Evolutionary conservation across 768 basidiomycete genomes (phyloP).

Genomic region (Dioszegia crocea): DNA sequence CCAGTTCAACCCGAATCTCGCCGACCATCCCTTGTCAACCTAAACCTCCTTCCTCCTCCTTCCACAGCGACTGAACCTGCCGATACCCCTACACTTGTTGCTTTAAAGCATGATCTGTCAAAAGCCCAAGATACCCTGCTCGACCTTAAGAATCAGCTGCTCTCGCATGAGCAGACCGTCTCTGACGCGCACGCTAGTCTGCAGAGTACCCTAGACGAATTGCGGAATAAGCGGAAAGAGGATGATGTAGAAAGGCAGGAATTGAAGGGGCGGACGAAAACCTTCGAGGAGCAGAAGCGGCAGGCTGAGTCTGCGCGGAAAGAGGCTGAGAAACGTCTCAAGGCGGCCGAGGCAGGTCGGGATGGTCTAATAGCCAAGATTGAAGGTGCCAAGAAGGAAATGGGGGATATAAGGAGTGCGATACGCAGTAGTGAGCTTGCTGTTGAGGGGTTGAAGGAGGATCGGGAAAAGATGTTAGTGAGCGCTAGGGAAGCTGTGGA

Average conservation of each 20-base stretch:
- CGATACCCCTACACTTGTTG: slow-evolving; percentile 37
- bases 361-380: slow-evolving; percentile 53
- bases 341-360: slow-evolving; percentile 61
- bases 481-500: slow-evolving; percentile 57
- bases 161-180: slow-evolving; percentile 36
- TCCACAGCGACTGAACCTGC: slow-evolving; percentile 10
- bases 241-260: slow-evolving; percentile 77
- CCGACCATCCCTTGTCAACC: slow-evolving; percentile 29
- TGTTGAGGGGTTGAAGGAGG: slow-evolving; percentile 58
- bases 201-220: slow-evolving; percentile 68
- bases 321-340: slow-evolving; percentile 85
- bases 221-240: slow-evolving; percentile 59
- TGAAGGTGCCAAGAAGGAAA: slow-evolving; percentile 31
- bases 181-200: slow-evolving; percentile 56
- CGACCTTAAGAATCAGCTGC: slow-evolving; percentile 31
- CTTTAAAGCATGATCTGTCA: slow-evolving; percentile 37
- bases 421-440: slow-evolving; percentile 58
- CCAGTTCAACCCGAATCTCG: slow-evolving; percentile 25
- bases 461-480: slow-evolving; percentile 60
- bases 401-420: slow-evolving; percentile 39
- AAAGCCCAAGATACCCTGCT: slow-evolving; percentile 34
- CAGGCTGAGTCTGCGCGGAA: slow-evolving; percentile 70
- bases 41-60: slow-evolving; percentile 23
- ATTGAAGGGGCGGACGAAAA: slow-evolving; percentile 74
- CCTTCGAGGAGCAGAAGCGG: slow-evolving; percentile 79